Evolutionary conservation across 2,329 filamentous ascomycete species (phyloP).

Genomic region (Tolypocladium cylindrosporum): DNA sequence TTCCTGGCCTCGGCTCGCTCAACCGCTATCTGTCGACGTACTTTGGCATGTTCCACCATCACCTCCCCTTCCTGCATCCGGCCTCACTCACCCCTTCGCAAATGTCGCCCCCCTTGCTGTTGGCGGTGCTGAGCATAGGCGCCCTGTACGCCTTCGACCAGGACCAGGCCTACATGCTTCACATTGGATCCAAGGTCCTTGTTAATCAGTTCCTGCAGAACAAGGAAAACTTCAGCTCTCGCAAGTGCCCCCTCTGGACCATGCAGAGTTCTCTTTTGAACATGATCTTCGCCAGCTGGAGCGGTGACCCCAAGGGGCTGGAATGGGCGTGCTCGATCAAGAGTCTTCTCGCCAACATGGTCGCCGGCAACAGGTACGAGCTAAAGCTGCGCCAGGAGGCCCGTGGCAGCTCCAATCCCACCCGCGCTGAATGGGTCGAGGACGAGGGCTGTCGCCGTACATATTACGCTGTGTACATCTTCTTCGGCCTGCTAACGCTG

Average conservation of each 20-base stretch:
- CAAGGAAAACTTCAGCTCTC: conserved; percentile 97
- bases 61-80: conserved; percentile 90
- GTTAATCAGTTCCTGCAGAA: conserved; percentile 96
- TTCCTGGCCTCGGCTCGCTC: conserved; percentile 69
- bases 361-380: conserved; percentile 93
- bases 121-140: conserved; percentile 89
- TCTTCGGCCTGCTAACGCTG: conserved; percentile 89
- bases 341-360: conserved; percentile 96
- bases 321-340: conserved; percentile 99
- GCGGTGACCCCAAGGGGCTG: conserved; percentile 90
- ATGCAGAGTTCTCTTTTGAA: conserved; percentile 96
- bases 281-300: conserved; percentile 99
- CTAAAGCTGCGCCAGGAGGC: conserved; percentile 87
- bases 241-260: conserved; percentile 94
- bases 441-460: conserved; percentile 94
- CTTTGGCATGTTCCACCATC: conserved; percentile 94
- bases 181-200: conserved; percentile 94
- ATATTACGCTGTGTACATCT: conserved; percentile 98
- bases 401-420: conserved; percentile 65
- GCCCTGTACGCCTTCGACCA: conserved; percentile 95
- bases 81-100: conserved; percentile 77
- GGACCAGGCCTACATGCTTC: conserved; percentile 91
- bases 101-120: conserved; percentile 70
- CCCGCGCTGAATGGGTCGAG: conserved; percentile 85
- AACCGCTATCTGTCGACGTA: conserved; percentile 94